Evolutionary conservation across 257 asterid species (phyloP), one percentile per base, ranked within the genome.

Genomic region (Jaltomata sinuosa): DNA sequence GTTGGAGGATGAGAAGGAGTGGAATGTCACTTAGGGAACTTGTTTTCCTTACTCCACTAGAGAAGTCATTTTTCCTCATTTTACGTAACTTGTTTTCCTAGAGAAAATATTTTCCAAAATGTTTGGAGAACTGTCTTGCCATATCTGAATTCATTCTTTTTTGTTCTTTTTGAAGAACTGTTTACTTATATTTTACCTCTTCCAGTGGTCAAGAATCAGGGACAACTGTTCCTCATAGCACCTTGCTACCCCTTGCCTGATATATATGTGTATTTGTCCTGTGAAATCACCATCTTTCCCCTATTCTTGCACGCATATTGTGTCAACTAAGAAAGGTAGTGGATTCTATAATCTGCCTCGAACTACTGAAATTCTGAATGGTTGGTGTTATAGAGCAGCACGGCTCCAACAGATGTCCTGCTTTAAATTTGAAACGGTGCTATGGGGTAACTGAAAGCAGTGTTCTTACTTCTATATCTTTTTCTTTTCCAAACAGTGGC

Each of bases 401-500:
- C 19, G 21, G 27, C 69, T 64, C 72, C 40, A 2, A 29, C 9
- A 27, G 42, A 11, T 74, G 59, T 27, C 62, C 27, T 16, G 42
- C 27, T 27, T 76, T 47, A 76, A 76, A 76, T 1, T 76, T 16
- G 55, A 49, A 76, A 76, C 8, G 0, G 62, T 76, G 22, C 0
- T 25, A 47, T 47, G 62, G 65, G 31, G 76, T 65, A 29, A 47
- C 36, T 83, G 85, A 83, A 59, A 82, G 19, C 22, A 42, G 54
- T 29, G 5, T 71, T 82, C 80, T 82, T 65, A 83, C 80, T 18
- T 49, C 36, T 45, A 18, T 69, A 38, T 78, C 72, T 62, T 83
- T 45, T 78, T 80, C 36, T 86, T 83, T 88, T 86, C 84, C 86
- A 10, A 83, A 84, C 98, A 96, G 99, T 68, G 98, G 98, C 86